These are phyloP conservation scores for Sporothrix curviconia DNA, from an alignment of 2,329 filamentous ascomycete species.

Conservation along the genomic window DNA sequence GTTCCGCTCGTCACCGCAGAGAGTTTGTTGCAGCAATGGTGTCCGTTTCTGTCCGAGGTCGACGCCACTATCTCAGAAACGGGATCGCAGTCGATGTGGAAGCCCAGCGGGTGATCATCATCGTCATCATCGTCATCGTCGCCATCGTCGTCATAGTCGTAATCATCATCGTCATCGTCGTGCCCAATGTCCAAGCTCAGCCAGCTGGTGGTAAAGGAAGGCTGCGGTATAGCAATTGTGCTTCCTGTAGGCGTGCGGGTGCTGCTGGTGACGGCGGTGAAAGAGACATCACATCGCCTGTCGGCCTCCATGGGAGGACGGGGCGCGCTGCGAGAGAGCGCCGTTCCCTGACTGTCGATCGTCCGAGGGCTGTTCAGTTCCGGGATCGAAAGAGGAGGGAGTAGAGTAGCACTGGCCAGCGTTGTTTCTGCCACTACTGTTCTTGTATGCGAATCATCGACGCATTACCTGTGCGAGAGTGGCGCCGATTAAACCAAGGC, in stretches of 20 bases:
- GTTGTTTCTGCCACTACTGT: background rate
- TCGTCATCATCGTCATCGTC: background rate
- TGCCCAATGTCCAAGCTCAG: background rate
- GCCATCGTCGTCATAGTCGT: too few relatives aligned
- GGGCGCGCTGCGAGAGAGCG: background rate
- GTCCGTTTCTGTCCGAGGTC: background rate
- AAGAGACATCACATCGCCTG: too few relatives aligned
- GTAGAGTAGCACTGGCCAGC: too few relatives aligned
- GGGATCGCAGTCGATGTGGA: conserved; percentile 11
- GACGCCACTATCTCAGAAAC: background rate
- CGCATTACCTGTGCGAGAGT: background rate
- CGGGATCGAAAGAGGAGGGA: background rate
- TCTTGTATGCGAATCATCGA: background rate
- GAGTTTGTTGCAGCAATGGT: background rate
- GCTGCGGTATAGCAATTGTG: background rate
- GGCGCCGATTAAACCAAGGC: background rate
- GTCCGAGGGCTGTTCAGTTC: background rate
- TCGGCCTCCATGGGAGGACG: background rate
- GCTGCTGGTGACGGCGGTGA: background rate
- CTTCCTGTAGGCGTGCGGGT: background rate
- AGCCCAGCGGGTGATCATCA: background rate
- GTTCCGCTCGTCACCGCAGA: background rate
- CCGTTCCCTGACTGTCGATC: background rate
- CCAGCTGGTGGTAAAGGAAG: background rate
- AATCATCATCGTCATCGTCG: too few relatives aligned